Evolutionary conservation across 75 land plant genomes (phyloP).

Genomic region (Cunninghamia lanceolata): DNA sequence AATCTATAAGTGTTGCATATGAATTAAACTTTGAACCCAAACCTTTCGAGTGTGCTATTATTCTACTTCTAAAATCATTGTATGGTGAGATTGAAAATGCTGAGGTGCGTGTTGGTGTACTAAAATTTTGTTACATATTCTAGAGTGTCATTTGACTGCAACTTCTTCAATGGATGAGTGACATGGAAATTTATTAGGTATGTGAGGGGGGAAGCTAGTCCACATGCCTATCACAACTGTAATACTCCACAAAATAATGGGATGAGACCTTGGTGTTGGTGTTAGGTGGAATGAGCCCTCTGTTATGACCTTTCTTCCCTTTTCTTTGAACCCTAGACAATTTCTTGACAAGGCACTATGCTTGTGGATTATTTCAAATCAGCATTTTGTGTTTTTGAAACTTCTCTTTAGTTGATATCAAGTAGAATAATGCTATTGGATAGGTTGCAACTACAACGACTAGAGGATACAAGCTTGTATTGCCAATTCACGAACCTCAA

Average conservation of each 20-base stretch:
- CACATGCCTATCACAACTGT: constrained; percentile 99
- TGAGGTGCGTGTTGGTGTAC: constrained; percentile 74
- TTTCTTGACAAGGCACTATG: constrained; percentile 70
- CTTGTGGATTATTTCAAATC: constrained; percentile 61
- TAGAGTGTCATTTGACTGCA: constrained; percentile 95
- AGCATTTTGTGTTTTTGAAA: constrained; percentile 72
- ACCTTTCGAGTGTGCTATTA: constrained; percentile 70
- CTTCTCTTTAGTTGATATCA: no score
- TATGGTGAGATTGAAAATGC: constrained; percentile 51
- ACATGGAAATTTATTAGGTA: constrained; percentile 93
- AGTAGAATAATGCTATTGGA: no score
- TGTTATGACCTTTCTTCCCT: constrained; percentile 80
- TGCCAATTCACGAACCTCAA: constrained; percentile 71
- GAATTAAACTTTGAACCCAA: constrained; percentile 14
- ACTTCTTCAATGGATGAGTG: constrained; percentile 95
- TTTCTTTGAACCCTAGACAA: constrained; percentile 61
- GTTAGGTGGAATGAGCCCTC: constrained; percentile 79
- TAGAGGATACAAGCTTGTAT: constrained; percentile 94
- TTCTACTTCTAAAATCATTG: constrained; percentile 63
- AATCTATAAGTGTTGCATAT: background rate
- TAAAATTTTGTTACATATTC: constrained; percentile 86
- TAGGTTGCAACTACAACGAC: no score
- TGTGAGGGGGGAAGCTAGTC: constrained; percentile 89
- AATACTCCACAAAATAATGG: constrained; percentile 99
- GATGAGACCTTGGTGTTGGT: constrained; percentile 97